These are phyloP conservation scores for Aspergillus sparsus DNA, from an alignment of 495 filamentous ascomycete genomes.

Conservation along the genomic window DNA sequence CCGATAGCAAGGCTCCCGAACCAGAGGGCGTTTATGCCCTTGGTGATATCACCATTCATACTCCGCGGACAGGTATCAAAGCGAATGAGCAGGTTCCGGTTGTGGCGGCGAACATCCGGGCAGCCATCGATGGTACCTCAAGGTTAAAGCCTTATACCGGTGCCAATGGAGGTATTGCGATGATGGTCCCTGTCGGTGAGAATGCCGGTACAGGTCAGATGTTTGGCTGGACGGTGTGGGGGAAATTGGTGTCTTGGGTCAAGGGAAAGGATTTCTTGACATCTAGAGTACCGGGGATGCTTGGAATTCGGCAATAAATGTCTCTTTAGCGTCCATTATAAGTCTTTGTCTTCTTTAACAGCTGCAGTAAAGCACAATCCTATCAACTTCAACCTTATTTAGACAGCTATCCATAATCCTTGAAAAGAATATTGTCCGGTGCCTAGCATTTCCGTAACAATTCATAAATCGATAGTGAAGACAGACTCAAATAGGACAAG, in stretches of 20 bases:
- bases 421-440: neutral
- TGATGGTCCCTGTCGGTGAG: constrained; percentile 48
- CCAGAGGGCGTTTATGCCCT: constrained; percentile 35
- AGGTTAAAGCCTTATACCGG: constrained; percentile 28
- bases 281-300: neutral
- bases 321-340: neutral
- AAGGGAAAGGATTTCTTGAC: constrained; percentile 48
- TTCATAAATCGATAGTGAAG: neutral
- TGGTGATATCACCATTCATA: constrained; percentile 43
- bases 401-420: neutral
- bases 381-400: neutral
- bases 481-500: neutral
- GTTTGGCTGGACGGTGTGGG: constrained; percentile 43
- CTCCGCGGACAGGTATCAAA: constrained; percentile 33
- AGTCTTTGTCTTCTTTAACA: neutral
- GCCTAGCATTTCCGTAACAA: neutral
- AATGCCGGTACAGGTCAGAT: constrained; percentile 52
- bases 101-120: constrained; percentile 38
- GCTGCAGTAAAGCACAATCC: neutral
- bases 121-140: constrained; percentile 29
- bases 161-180: constrained; percentile 29
- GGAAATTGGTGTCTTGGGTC: constrained; percentile 44
- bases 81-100: constrained; percentile 31
- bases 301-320: neutral
- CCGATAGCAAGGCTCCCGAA: neutral